Evolutionary conservation across 108 stramenopile species (phyloP).

Genomic region (Discostella pseudostelligera): DNA sequence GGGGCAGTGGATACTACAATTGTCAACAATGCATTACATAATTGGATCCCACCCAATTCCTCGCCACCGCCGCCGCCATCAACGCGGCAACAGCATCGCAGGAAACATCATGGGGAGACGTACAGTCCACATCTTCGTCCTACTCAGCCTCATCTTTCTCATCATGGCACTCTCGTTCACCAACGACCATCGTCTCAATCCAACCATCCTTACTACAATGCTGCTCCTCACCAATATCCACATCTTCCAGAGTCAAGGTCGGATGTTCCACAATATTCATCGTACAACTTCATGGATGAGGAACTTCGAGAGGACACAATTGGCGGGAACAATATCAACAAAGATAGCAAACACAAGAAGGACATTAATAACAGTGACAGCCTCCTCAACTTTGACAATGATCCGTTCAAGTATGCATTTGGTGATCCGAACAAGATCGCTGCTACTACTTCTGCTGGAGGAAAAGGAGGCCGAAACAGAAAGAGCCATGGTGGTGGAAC

Average conservation of each 20-base stretch:
- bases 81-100: background rate
- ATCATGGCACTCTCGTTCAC: background rate
- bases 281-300: background rate
- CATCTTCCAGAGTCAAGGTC: slow-evolving; percentile 1
- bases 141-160: background rate
- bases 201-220: background rate
- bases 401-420: slow-evolving; percentile 13
- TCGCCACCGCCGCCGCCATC: slow-evolving; percentile 4
- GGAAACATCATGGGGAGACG: background rate
- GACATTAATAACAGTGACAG: background rate
- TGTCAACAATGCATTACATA: slow-evolving; percentile 2
- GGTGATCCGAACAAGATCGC: background rate
- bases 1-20: background rate
- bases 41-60: slow-evolving; percentile 3
- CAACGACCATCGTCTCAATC: background rate
- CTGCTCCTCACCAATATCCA: background rate
- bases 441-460: background rate
- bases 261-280: background rate
- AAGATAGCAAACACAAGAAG: background rate
- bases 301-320: too few relatives aligned
- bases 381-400: slow-evolving; percentile 2
- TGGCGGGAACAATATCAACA: background rate
- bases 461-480: background rate
- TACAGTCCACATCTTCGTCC: too few relatives aligned
- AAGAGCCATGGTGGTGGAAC: background rate